Evolutionary conservation across 345 rosid genomes (phyloP), one percentile per base, ranked within the genome.

Genomic region (Populus euphratica): DNA sequence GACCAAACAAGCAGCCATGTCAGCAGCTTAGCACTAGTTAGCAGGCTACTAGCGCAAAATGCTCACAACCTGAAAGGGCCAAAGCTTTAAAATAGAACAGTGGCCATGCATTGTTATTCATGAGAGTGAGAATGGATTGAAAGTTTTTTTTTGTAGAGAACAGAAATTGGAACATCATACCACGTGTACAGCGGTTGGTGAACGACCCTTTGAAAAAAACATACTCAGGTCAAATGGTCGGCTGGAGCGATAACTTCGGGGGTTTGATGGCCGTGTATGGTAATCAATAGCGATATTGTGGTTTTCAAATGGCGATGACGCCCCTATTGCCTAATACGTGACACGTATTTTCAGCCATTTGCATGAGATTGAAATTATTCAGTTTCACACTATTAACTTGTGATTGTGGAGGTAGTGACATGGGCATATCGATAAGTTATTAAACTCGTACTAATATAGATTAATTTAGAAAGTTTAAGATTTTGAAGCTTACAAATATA

Each of bases 131-230:
- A 69, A 25, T 20, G 14, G 66, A 47, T 50, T 7, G 73, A 33
- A 21, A 72, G 27, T 4, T 47, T 74, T 29, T n/a, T 68, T 41
- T 43, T 3, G 67, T 9, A 10, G 74, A 71, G 81, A 74, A 67
- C 66, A 74, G 66, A 54, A 69, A 1, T 25, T 36, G 67, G 33
- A 64, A 44, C 20, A 67, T 17, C 52, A 35, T 54, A 77, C 75
- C 89, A 89, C 86, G 88, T 88, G 82, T 78, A 71, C 69, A 52
- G 64, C 70, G 87, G 87, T 90, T 73, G 97, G 87, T 93, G 89
- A 93, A 77, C 97, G 87, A 93, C 25, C 86, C 82, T 81, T 91
- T 93, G 93, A 89, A 88, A 88, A 84, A 4, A 20, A 2, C 21
- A 70, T 0, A 1, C 44, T 43, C 14, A 36, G 35, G 31, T 29